Percentiles rank a stretch among this genome's conserved stretches.
Evolutionary conservation across 2,329 filamentous ascomycete genomes (phyloP).

Genomic region (Thelonectria blattea): DNA sequence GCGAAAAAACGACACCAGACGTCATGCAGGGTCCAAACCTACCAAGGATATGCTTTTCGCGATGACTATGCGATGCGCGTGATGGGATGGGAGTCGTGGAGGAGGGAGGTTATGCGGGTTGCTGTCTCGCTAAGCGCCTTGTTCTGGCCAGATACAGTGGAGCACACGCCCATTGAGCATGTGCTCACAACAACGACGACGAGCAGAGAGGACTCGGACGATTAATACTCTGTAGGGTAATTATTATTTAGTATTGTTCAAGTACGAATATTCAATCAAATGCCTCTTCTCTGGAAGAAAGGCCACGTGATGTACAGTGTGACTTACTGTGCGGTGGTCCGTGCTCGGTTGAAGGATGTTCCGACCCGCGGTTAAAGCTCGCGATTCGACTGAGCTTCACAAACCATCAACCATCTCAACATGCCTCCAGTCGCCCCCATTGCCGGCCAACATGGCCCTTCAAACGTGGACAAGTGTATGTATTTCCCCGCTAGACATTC

Average conservation of each 20-base stretch:
- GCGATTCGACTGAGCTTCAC: too few species aligned
- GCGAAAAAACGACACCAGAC: slow-evolving; percentile 1
- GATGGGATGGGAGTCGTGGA: slow-evolving; percentile 37
- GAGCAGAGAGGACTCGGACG: too few species aligned
- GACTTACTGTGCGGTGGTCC: slow-evolving; percentile 24
- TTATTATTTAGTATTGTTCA: too few species aligned
- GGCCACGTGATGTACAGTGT: slow-evolving; percentile 47
- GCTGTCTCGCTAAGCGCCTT: slow-evolving; percentile 43
- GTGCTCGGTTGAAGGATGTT: slow-evolving; percentile 37
- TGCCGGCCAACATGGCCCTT: slow-evolving; percentile 54
- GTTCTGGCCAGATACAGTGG: slow-evolving; percentile 39
- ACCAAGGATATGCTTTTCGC: slow-evolving; percentile 35
- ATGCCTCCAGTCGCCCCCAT: slow-evolving; percentile 53
- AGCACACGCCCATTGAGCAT: slow-evolving; percentile 40
- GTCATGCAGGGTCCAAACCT: slow-evolving; percentile 24
- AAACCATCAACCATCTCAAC: not conserved
- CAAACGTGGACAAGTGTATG: slow-evolving; percentile 61
- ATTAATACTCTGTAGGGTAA: too few species aligned
- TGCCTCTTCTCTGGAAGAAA: slow-evolving; percentile 35
- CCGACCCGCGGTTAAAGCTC: slow-evolving; percentile 26
- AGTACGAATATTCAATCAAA: slow-evolving; percentile 36
- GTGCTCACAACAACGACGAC: slow-evolving; percentile 38
- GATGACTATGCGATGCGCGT: slow-evolving; percentile 35
- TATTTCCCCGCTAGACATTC: not conserved
- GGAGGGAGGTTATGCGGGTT: slow-evolving; percentile 39